Evolutionary conservation across 257 asterid genomes (phyloP), one percentile per base, ranked within the genome.

Genomic region (Penstemon barbatus): DNA sequence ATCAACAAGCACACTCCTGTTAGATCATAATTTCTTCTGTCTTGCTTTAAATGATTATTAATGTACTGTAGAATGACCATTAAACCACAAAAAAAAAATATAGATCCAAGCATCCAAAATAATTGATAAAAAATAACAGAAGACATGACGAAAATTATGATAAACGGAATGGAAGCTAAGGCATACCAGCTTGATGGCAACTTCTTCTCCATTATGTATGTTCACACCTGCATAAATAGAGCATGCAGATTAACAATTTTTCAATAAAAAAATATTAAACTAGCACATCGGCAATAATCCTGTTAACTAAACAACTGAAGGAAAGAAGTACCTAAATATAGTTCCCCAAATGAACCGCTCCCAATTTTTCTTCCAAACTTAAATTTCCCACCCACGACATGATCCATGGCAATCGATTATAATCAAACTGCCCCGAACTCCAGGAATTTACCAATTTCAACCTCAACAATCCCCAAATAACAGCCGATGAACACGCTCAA

Each of bases 351-450:
- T 53, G 98, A 92, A 71, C 98, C 98, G 77, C 96, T 79, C 72
- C 97, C 97, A 80, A 92, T 92, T 82, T 89, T 92, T 82, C 97
- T 87, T 63, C 96, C 97, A 77, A 92, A 85, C 92, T 86, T 92
- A 85, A 86, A 92, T 71, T 84, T 92, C 7, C 93, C 97, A 76
- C 96, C 90, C 63, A 92, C 95, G 61, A 84, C 86, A 67, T 83
- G 91, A 81, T 87, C 96, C 96, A 91, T 89, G 72, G 62, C 70
- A 72, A 78, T 66, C 61, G 46, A 70, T 65, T 69, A 77, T 71
- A 74, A 46, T 13, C 33, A 42, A 72, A 66, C 56, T 63, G 58
- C 62, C 75, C 74, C 69, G 71, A 61, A 70, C 65, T 73, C 70
- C 61, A 43, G 49, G 42, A 57, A 19, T 51, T 5, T 45, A 15